These are phyloP conservation scores for Suillus variegatus DNA, from an alignment of 768 basidiomycete genomes.

Conservation along the genomic window DNA sequence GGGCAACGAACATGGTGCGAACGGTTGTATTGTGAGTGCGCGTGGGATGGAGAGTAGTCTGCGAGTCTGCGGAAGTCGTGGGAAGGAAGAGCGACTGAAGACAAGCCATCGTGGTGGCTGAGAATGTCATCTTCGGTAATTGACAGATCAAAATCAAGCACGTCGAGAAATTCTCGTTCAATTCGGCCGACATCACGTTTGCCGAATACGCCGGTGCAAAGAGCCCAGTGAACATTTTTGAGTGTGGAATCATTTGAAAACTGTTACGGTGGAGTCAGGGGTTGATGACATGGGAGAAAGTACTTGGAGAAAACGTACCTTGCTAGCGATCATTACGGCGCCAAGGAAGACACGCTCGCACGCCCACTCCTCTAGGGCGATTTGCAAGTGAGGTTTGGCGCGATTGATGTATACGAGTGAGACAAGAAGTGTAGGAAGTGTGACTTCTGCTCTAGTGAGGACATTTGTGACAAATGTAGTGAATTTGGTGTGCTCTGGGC, in stretches of 20 bases:
- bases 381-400: conserved; percentile 77
- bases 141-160: conserved; percentile 73
- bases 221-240: conserved; percentile 89
- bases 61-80: conserved; percentile 29
- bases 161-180: conserved; percentile 80
- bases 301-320: conserved; percentile 45
- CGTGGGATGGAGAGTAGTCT: conserved; percentile 19
- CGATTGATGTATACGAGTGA: conserved; percentile 77
- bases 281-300: conserved; percentile 16
- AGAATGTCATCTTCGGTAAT: conserved; percentile 67
- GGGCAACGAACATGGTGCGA: conserved; percentile 35
- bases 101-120: conserved; percentile 40
- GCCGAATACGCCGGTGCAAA: conserved; percentile 82
- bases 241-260: conserved; percentile 88
- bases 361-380: conserved; percentile 83
- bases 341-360: conserved; percentile 90
- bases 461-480: conserved; percentile 67
- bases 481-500: conserved; percentile 58
- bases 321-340: conserved; percentile 84
- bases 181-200: conserved; percentile 81
- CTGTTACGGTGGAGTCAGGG: conserved; percentile 33
- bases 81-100: conserved; percentile 25
- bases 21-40: conserved; percentile 20
- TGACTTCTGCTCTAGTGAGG: conserved; percentile 72
- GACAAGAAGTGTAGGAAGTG: conserved; percentile 66